Conservation (phyloP, 768 basidiomycete genomes). For the Ramaria sp. region DNA sequence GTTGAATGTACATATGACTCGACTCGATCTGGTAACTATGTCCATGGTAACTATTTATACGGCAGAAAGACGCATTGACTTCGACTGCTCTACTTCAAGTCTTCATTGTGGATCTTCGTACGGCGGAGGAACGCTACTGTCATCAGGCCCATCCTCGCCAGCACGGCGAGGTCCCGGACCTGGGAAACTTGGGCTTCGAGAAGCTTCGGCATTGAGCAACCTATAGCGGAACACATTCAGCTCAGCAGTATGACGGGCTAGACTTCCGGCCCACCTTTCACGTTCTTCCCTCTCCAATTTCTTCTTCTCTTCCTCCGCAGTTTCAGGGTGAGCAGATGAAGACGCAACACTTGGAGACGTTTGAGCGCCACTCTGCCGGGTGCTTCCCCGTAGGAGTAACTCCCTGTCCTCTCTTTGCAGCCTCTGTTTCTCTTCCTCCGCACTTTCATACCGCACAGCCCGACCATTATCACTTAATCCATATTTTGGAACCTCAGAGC, state of each 20-base stretch:
- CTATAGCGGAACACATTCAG: not conserved
- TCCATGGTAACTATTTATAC: too few relatives aligned
- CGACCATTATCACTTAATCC: slow-evolving; percentile 24
- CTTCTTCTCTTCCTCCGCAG: slow-evolving; percentile 55
- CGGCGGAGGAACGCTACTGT: slow-evolving; percentile 7
- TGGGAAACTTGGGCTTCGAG: too few relatives aligned
- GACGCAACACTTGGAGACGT: slow-evolving; percentile 9
- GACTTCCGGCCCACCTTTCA: slow-evolving; percentile 27
- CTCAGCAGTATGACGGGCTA: not conserved
- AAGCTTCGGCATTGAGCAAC: not conserved
- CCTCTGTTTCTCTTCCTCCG: slow-evolving; percentile 59
- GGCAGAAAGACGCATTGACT: too few relatives aligned
- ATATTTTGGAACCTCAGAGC: slow-evolving; percentile 14
- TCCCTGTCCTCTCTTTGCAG: slow-evolving; percentile 43
- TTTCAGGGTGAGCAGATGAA: slow-evolving; percentile 22
- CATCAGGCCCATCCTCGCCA: not conserved
- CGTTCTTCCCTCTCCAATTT: slow-evolving; percentile 56
- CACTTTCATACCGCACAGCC: slow-evolving; percentile 23
- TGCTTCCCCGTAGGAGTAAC: slow-evolving; percentile 25
- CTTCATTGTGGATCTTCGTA: slow-evolving; percentile 6
- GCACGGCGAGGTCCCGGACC: not conserved
- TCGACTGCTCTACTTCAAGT: too few relatives aligned
- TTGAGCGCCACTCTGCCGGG: not conserved
- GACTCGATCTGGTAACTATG: too few relatives aligned
- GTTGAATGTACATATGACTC: too few relatives aligned